Evolutionary conservation across 1,139 yeast genomes (phyloP).

Genomic region (Hyphopichia buzzinii): DNA sequence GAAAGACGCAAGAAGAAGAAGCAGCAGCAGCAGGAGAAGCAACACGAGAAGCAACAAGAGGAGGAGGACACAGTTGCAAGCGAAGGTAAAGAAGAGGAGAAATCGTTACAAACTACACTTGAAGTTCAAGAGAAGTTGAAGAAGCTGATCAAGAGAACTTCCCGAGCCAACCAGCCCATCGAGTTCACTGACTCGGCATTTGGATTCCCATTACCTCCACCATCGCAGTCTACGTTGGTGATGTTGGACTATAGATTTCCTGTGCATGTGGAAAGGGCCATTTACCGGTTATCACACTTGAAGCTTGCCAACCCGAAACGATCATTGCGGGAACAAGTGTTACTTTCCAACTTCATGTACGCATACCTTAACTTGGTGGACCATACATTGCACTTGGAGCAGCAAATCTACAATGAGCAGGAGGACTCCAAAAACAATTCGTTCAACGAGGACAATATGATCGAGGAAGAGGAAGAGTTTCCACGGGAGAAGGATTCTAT

Average conservation of each 20-base stretch:
- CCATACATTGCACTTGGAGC: slow-evolving; percentile 77
- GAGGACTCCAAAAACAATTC: slow-evolving; percentile 9
- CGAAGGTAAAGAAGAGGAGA: slow-evolving; percentile 1
- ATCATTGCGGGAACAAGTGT: slow-evolving; percentile 86
- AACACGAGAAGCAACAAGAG: slow-evolving; percentile 1
- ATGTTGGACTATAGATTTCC: slow-evolving; percentile 88
- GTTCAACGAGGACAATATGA: slow-evolving; percentile 9
- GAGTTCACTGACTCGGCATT: slow-evolving; percentile 80
- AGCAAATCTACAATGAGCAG: slow-evolving; percentile 27
- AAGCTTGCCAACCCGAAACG: slow-evolving; percentile 92
- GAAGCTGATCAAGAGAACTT: slow-evolving; percentile 42
- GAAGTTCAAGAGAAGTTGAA: slow-evolving; percentile 49
- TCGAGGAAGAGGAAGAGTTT: slow-evolving; percentile 11
- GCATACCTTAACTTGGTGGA: slow-evolving; percentile 92
- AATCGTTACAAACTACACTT: slow-evolving; percentile 32
- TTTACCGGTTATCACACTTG: slow-evolving; percentile 85
- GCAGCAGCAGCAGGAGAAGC: slow-evolving; percentile 5
- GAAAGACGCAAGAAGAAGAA: slow-evolving; percentile 3
- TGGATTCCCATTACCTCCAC: slow-evolving; percentile 82
- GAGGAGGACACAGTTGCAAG: slow-evolving; percentile 1
- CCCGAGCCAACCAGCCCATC: slow-evolving; percentile 64
- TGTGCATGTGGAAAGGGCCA: slow-evolving; percentile 92
- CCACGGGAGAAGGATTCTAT: slow-evolving; percentile 1
- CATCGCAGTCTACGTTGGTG: slow-evolving; percentile 68
- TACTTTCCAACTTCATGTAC: slow-evolving; percentile 94